Percentiles rank a stretch among this genome's conserved stretches.
Conservation (phyloP, 371 early-diverging fungal species). For the Nematocida displodere region DNA sequence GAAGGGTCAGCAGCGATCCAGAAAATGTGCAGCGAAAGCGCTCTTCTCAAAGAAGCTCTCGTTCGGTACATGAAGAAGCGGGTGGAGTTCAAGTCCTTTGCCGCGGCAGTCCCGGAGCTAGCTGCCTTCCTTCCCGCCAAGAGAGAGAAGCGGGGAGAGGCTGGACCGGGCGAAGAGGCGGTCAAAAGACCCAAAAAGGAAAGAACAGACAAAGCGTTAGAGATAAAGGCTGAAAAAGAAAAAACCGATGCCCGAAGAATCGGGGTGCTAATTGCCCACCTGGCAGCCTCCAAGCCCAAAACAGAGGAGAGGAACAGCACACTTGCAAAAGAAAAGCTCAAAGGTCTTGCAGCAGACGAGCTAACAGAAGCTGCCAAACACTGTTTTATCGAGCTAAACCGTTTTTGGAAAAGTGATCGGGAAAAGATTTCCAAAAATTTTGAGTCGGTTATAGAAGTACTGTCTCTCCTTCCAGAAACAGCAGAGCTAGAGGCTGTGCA, state of each 20-base stretch:
- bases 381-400: conserved; percentile 23
- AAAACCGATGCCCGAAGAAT: neutral
- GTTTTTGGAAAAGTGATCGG: conserved; percentile 42
- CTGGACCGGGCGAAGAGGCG: neutral
- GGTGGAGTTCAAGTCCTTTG: conserved; percentile 1
- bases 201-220: neutral
- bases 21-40: neutral
- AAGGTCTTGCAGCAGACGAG: neutral
- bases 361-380: neutral
- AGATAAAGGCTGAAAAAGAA: neutral
- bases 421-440: conserved; percentile 50
- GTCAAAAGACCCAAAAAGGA: neutral
- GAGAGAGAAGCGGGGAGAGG: neutral
- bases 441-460: conserved; percentile 17
- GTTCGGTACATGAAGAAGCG: neutral
- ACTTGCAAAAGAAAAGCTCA: neutral
- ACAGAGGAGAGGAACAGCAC: too few relatives aligned
- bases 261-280: conserved; percentile 30
- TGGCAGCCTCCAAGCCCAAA: conserved; percentile 23
- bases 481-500: neutral
- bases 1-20: neutral
- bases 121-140: neutral
- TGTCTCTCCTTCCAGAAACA: neutral
- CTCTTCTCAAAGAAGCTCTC: neutral
- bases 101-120: neutral